A percentile compares a stretch with the other conserved stretches of the same genome.
Evolutionary conservation across 1,284 basidiomycete genomes (phyloP).

Genomic region (Malassezia caprae): DNA sequence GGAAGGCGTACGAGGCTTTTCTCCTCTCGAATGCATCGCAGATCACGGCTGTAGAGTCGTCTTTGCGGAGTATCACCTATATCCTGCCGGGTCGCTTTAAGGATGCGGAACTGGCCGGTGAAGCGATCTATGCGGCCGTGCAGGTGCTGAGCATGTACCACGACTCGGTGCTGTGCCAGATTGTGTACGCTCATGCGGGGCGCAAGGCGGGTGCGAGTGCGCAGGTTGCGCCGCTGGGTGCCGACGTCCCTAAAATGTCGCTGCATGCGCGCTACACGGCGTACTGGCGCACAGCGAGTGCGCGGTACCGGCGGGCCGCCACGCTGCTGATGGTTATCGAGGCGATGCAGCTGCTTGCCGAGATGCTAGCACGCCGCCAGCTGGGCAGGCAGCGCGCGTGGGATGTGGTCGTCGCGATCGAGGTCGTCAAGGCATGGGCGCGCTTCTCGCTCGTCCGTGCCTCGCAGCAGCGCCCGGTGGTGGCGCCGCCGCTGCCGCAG

Average conservation of each 20-base stretch:
- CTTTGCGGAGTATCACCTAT: constrained; percentile 80
- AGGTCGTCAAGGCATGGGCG: constrained; percentile 47
- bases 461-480: constrained; percentile 40
- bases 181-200: constrained; percentile 23
- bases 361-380: constrained; percentile 48
- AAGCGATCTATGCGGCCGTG: constrained; percentile 47
- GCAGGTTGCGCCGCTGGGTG: not conserved
- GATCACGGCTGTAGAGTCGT: constrained; percentile 72
- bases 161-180: constrained; percentile 48
- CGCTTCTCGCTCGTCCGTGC: constrained; percentile 47
- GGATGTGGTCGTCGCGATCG: constrained; percentile 49
- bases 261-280: constrained; percentile 49
- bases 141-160: constrained; percentile 51
- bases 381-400: constrained; percentile 40
- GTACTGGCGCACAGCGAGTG: constrained; percentile 40
- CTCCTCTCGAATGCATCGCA: constrained; percentile 42
- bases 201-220: not conserved
- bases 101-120: constrained; percentile 67
- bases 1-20: constrained; percentile 40
- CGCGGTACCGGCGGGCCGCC: constrained; percentile 42
- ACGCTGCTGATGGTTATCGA: constrained; percentile 42
- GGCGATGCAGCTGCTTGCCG: constrained; percentile 47
- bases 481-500: constrained; percentile 49
- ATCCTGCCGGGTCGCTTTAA: constrained; percentile 89
- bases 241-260: constrained; percentile 33